phyloP scores from a whole-genome alignment of 768 basidiomycete species.

The Boletus subparvulus region DNA sequence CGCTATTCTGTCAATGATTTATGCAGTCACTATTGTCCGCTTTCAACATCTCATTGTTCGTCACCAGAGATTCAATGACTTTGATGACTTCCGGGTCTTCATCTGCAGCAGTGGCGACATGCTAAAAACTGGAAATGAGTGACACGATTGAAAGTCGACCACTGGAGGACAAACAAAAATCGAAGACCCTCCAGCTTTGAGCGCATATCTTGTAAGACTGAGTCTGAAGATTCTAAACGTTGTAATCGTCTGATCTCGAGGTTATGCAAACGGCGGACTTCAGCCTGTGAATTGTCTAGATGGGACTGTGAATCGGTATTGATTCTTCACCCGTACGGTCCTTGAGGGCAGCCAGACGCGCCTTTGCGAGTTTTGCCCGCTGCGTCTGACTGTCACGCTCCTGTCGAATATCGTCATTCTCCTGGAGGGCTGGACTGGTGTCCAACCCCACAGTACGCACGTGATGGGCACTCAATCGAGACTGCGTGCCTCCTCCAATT shows the following conservation, averaged over 20 bases:
- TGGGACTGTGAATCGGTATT: constrained; percentile 3
- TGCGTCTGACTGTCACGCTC: constrained; percentile 73
- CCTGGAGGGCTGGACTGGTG: no score
- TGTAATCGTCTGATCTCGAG: constrained; percentile 60
- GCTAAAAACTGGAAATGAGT: constrained; percentile 30
- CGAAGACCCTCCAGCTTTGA: constrained; percentile 12
- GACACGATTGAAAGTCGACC: neutral
- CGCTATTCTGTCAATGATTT: constrained; percentile 51
- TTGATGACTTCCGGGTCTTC: constrained; percentile 61
- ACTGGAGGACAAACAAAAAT: no score
- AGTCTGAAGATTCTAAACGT: constrained; percentile 65
- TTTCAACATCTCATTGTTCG: constrained; percentile 80
- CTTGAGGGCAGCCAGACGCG: constrained; percentile 58
- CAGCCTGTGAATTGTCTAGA: constrained; percentile 66
- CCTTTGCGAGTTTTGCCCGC: constrained; percentile 66
- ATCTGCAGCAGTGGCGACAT: constrained; percentile 36
- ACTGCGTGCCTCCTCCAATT: constrained; percentile 67
- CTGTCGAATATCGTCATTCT: constrained; percentile 82
- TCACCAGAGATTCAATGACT: constrained; percentile 81
- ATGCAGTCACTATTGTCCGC: constrained; percentile 81
- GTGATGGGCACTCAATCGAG: constrained; percentile 61
- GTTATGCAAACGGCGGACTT: constrained; percentile 62
- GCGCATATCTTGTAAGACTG: constrained; percentile 64
- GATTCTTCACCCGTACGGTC: constrained; percentile 58
- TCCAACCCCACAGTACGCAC: constrained; percentile 71